These are phyloP conservation scores for Malassezia dermatis DNA, from an alignment of 1,284 basidiomycete species.

Conservation along the genomic window DNA sequence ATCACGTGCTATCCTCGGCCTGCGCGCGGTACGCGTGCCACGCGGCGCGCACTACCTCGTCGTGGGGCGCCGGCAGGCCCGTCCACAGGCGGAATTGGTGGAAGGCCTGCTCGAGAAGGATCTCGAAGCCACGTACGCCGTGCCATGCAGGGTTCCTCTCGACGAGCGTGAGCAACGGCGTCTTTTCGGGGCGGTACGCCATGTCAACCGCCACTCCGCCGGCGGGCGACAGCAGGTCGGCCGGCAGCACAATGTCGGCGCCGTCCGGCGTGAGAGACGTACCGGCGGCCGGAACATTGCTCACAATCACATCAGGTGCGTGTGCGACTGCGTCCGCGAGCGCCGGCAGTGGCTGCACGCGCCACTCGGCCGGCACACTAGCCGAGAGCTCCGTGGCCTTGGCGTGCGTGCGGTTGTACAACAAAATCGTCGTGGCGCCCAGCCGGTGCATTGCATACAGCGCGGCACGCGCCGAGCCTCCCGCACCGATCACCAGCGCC, in stretches of 20 bases:
- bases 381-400: constrained; percentile 31
- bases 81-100: constrained; percentile 45
- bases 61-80: constrained; percentile 28
- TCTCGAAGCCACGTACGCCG: constrained; percentile 34
- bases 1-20: background rate
- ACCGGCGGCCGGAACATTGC: constrained; percentile 41
- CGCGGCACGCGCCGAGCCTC: constrained; percentile 42
- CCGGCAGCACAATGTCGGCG: constrained; percentile 30
- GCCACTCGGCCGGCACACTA: constrained; percentile 35
- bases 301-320: constrained; percentile 26
- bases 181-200: constrained; percentile 42
- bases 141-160: constrained; percentile 22
- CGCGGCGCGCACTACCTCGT: constrained; percentile 24
- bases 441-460: constrained; percentile 41
- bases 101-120: constrained; percentile 43
- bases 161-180: constrained; percentile 32
- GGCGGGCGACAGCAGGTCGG: constrained; percentile 19
- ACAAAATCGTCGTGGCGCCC: constrained; percentile 31
- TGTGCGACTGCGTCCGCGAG: constrained; percentile 19
- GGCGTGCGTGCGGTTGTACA: constrained; percentile 42
- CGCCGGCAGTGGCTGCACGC: constrained; percentile 26
- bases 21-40: constrained; percentile 26
- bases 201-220: constrained; percentile 47
- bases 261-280: constrained; percentile 19
- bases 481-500: constrained; percentile 44